Evolutionary conservation across 108 stramenopile species (phyloP).

Genomic region (Cyclotella atomus): DNA sequence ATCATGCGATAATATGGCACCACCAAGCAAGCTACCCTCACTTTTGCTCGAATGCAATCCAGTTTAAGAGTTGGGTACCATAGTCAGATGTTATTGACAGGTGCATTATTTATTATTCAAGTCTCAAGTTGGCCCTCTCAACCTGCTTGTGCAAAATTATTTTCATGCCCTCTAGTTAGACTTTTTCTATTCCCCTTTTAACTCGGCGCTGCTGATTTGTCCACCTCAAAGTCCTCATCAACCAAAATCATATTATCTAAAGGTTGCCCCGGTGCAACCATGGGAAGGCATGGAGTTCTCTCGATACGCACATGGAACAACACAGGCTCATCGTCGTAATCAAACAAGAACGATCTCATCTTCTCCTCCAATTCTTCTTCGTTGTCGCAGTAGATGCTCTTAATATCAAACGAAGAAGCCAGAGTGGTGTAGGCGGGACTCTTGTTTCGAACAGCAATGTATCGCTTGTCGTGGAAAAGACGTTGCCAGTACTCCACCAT

Average conservation of each 20-base stretch:
- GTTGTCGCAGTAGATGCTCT: constrained; percentile 74
- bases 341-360: constrained; percentile 86
- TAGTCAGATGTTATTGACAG: background rate
- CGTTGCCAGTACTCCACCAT: constrained; percentile 96
- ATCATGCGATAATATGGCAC: too few species aligned
- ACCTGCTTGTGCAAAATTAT: too few species aligned
- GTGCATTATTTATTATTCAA: background rate
- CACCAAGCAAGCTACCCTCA: too few species aligned
- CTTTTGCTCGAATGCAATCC: too few species aligned
- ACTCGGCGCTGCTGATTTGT: constrained; percentile 80
- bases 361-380: constrained; percentile 78
- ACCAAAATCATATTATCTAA: constrained; percentile 89
- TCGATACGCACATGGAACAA: constrained; percentile 89
- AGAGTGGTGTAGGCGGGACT: constrained; percentile 83
- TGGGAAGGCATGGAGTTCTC: constrained; percentile 85
- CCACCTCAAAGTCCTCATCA: constrained; percentile 82
- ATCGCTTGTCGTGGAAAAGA: constrained; percentile 89
- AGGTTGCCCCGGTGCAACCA: constrained; percentile 88
- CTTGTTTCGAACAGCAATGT: constrained; percentile 81
- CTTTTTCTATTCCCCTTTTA: constrained; percentile 33
- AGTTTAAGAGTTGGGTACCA: too few species aligned
- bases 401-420: constrained; percentile 83
- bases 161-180: too few species aligned
- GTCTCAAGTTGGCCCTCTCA: background rate
- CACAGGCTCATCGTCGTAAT: constrained; percentile 87